Base-by-base conservation (phyloP, 352 stramenopile genomes). In the Pythium folliculosum region DNA sequence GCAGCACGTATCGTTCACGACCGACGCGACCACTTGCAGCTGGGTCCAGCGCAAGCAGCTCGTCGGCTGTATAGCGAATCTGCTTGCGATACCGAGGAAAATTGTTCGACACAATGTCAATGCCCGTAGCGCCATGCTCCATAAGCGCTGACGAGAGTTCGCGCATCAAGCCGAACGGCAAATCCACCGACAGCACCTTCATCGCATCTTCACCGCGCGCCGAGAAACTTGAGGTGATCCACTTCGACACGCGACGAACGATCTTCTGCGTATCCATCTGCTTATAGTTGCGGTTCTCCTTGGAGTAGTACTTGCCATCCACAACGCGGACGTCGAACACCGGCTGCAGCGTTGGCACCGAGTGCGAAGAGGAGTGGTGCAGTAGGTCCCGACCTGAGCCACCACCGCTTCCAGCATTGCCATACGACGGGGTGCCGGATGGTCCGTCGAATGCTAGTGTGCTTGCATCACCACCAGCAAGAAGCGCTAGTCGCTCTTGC, bases 71-170 rank as follows among this genome's bases (percentile, higher is more conserved):
- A 67, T 93, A 87, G 27, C 84, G 81, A 25, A 96, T 77, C 65
- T 93, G 81, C 72, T 95, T 94, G 23, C 87, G 84, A 69, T 95
- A 94, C 10, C 84, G 77, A 9, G 86, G 79, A 49, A 91, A 80
- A 17, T 77, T 85, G 10, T 75, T 66, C 40, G 73, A 81, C 14
- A 92, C 75, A 5, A 67, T 70, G 23, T 96, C 86, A 23, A 95
- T 72, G 0, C 82, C 86, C 21, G 65, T 64, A 10, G 59, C 65
- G 4, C 88, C 86, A 30, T 83, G 70, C 45, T 91, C 82, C 85
- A 96, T 94, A n/a, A 95, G 62, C 16, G 80, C 74, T 4, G 81
- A 92, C n/a, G 84, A 91, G 69, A 95, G 77, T 40, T 95, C 88
- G 1, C 88, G 86, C 63, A 94, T 76, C 38, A 95, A 63, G 1